phyloP scores from a whole-genome alignment of 2,329 filamentous ascomycete genomes.

The Polychaeton citri region DNA sequence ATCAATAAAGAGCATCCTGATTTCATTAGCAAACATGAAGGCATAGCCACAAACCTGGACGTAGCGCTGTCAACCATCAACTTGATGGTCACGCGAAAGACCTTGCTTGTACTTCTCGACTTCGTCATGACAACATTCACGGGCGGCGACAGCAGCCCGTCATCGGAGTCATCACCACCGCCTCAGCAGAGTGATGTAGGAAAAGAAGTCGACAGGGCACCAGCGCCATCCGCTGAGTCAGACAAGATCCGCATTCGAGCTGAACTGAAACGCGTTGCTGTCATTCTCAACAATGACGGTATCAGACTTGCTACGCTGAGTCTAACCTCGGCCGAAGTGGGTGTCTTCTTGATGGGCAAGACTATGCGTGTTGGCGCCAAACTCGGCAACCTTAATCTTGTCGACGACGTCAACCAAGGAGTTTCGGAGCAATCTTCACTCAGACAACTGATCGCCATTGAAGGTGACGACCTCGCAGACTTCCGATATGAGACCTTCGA shows the following conservation, averaged over 20 bases:
- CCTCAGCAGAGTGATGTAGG: conserved; percentile 14
- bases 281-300: conserved; percentile 95
- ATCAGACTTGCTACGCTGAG: conserved; percentile 86
- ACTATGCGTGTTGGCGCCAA: conserved; percentile 79
- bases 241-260: conserved; percentile 89
- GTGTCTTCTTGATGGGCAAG: conserved; percentile 72
- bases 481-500: conserved; percentile 98
- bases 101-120: conserved; percentile 79
- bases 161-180: conserved; percentile 6
- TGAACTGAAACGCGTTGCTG: conserved; percentile 79
- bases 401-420: conserved; percentile 89
- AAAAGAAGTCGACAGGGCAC: conserved; percentile 20
- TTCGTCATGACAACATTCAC: conserved; percentile 92
- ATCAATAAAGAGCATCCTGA: conserved; percentile 87
- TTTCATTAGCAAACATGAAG: conserved; percentile 82
- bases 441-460: conserved; percentile 80
- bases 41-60: conserved; percentile 85
- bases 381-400: conserved; percentile 73
- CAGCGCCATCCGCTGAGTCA: conserved; percentile 24
- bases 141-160: conserved; percentile 7
- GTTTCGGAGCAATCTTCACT: conserved; percentile 69
- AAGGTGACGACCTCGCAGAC: conserved; percentile 89
- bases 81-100: conserved; percentile 83
- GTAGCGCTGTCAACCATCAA: conserved; percentile 92
- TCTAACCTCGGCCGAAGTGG: conserved; percentile 82